Evolutionary conservation across 768 basidiomycete genomes (phyloP).

Genomic region (Phylloporus rhodoxanthus): DNA sequence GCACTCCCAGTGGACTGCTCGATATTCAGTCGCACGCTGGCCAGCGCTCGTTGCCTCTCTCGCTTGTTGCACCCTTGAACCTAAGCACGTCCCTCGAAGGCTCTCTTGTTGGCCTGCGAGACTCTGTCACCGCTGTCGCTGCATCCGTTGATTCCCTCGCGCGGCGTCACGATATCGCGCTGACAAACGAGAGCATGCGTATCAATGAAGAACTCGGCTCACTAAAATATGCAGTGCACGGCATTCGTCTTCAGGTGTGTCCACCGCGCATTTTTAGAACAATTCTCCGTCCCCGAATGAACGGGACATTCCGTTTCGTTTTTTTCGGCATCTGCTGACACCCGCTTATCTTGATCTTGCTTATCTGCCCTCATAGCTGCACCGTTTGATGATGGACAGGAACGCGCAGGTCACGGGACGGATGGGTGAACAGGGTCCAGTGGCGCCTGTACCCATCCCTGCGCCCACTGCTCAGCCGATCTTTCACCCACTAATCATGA

Average conservation of each 20-base stretch:
- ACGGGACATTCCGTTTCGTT: constrained; percentile 7
- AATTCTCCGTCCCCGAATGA: background rate
- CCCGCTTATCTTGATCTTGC: constrained; percentile 9
- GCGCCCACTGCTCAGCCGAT: constrained; percentile 15
- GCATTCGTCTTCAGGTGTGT: constrained; percentile 72
- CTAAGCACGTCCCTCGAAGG: constrained; percentile 58
- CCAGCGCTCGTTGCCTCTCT: constrained; percentile 27
- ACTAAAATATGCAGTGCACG: constrained; percentile 63
- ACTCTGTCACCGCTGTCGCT: constrained; percentile 56
- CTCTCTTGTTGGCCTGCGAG: constrained; percentile 52
- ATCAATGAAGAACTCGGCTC: constrained; percentile 70
- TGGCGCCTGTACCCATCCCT: constrained; percentile 19
- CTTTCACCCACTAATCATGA: constrained; percentile 29
- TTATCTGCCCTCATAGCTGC: constrained; percentile 38
- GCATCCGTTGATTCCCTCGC: constrained; percentile 55
- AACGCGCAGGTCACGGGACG: constrained; percentile 54
- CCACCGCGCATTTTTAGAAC: constrained; percentile 4
- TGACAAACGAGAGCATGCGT: constrained; percentile 66
- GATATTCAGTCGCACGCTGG: constrained; percentile 20
- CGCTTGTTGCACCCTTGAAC: constrained; percentile 55
- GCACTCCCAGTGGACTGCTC: constrained; percentile 13
- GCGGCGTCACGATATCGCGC: constrained; percentile 57
- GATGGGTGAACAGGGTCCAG: constrained; percentile 20
- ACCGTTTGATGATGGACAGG: constrained; percentile 72
- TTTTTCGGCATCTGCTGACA: constrained; percentile 1